These are phyloP conservation scores for Rhizopus arrhizus DNA, from an alignment of 371 early-diverging fungal species.

Conservation along the genomic window DNA sequence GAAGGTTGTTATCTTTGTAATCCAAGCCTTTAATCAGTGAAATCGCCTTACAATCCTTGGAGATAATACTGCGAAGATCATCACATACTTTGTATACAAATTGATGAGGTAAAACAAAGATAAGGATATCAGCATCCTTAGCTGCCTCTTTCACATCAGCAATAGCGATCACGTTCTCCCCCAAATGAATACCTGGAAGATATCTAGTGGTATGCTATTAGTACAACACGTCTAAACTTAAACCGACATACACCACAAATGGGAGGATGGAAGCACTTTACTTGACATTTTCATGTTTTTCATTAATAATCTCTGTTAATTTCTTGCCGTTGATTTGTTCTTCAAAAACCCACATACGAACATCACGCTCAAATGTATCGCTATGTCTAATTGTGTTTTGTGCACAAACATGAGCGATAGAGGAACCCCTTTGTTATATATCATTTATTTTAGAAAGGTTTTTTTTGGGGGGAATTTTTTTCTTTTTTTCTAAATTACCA, in stretches of 20 bases:
- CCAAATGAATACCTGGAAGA: constrained; percentile 84
- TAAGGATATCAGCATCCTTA: constrained; percentile 81
- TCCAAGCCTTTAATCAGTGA: constrained; percentile 95
- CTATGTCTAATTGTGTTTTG: constrained; percentile 69
- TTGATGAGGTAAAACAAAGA: constrained; percentile 98
- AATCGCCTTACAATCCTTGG: constrained; percentile 66
- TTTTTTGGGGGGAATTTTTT: not conserved
- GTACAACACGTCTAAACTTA: not conserved
- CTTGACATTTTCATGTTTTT: constrained; percentile 91
- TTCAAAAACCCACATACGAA: constrained; percentile 95
- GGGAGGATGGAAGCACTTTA: constrained; percentile 30
- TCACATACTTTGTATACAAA: constrained; percentile 85
- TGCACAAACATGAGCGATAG: constrained; percentile 91
- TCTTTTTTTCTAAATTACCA: constrained; percentile 64
- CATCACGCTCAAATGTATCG: constrained; percentile 72
- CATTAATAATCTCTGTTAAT: constrained; percentile 94
- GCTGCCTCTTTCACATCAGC: constrained; percentile 80
- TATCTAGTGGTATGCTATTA: constrained; percentile 50
- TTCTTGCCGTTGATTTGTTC: constrained; percentile 82
- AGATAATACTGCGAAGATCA: constrained; percentile 23
- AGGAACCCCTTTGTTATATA: constrained; percentile 81
- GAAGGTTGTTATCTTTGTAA: constrained; percentile 68
- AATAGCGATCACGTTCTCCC: constrained; percentile 71
- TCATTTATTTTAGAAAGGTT: not conserved
- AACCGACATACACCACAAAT: not conserved